Percentiles rank a stretch among this genome's conserved stretches.
Conservation (phyloP, 2,329 filamentous ascomycete genomes). For the Thermothelomyces thermophilus region DNA sequence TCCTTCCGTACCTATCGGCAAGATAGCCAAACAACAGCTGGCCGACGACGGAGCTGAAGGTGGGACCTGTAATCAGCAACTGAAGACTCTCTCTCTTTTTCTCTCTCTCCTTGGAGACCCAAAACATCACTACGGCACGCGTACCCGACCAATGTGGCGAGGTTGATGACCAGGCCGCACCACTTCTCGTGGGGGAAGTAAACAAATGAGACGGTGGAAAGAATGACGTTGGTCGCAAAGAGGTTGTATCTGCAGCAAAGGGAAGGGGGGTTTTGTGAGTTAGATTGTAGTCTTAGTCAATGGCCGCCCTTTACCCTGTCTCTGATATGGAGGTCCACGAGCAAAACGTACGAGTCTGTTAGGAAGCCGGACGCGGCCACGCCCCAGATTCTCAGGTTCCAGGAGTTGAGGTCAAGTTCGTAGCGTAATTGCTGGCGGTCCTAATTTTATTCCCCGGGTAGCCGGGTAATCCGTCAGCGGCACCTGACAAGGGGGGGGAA, state of each 20-base stretch:
- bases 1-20: constrained; percentile 49
- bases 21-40: constrained; percentile 48
- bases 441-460: constrained; percentile 25
- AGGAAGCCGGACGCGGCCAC: constrained; percentile 50
- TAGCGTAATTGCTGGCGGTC: constrained; percentile 47
- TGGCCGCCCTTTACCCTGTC: too few relatives aligned
- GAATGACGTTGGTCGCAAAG: constrained; percentile 49
- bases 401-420: constrained; percentile 48
- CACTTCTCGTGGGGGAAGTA: constrained; percentile 43
- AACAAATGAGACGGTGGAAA: constrained; percentile 46
- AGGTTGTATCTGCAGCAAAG: constrained; percentile 42
- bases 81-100: too few relatives aligned
- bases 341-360: constrained; percentile 42
- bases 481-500: neutral
- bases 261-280: too few relatives aligned
- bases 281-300: too few relatives aligned
- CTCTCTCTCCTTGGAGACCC: too few relatives aligned
- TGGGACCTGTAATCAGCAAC: neutral
- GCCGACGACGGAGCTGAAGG: constrained; percentile 41
- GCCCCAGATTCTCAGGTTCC: constrained; percentile 49
- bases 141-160: constrained; percentile 44
- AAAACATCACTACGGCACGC: neutral
- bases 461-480: constrained; percentile 3
- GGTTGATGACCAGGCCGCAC: constrained; percentile 44
- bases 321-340: neutral